A percentile compares a stretch with the other conserved stretches of the same genome.
Evolutionary conservation across 257 asterid species (phyloP).

Genomic region (Lycium ferocissimum): DNA sequence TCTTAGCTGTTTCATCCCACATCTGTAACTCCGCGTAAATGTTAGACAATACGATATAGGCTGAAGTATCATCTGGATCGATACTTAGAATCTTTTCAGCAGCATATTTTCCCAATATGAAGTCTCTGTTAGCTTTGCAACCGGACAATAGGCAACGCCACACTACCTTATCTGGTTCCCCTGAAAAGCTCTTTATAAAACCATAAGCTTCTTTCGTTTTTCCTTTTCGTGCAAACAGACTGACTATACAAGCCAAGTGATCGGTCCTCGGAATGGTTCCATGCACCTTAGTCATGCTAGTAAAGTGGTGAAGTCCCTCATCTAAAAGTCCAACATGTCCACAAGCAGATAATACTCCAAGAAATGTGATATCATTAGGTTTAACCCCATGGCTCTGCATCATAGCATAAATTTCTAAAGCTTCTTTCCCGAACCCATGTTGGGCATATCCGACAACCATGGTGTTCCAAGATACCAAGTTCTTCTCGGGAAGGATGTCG

Average conservation of each 20-base stretch:
- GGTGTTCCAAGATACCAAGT: slow-evolving; percentile 78
- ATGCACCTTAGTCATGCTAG: slow-evolving; percentile 57
- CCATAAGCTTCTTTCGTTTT: slow-evolving; percentile 60
- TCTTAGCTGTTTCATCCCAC: slow-evolving; percentile 74
- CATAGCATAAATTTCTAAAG: slow-evolving; percentile 59
- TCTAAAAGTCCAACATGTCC: slow-evolving; percentile 70
- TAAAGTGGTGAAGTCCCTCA: slow-evolving; percentile 63
- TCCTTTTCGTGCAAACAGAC: slow-evolving; percentile 71
- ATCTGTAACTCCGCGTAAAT: slow-evolving; percentile 65
- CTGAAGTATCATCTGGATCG: slow-evolving; percentile 79
- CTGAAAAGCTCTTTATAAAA: slow-evolving; percentile 47
- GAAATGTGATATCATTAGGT: slow-evolving; percentile 67
- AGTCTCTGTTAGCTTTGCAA: slow-evolving; percentile 59
- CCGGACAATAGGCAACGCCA: slow-evolving; percentile 86
- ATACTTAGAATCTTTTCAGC: slow-evolving; percentile 64
- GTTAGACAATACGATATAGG: slow-evolving; percentile 68
- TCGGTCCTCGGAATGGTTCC: slow-evolving; percentile 63
- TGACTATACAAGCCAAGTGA: slow-evolving; percentile 76
- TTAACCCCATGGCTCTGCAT: slow-evolving; percentile 56
- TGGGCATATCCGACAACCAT: slow-evolving; percentile 80
- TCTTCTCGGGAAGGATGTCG: slow-evolving; percentile 55
- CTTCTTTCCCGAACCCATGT: slow-evolving; percentile 73
- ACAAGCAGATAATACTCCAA: slow-evolving; percentile 73
- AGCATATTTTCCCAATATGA: slow-evolving; percentile 59
- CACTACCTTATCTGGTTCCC: slow-evolving; percentile 62